A percentile compares a stretch with the other conserved stretches of the same genome.
These are phyloP conservation scores for Trichoderma brevicompactum DNA, from an alignment of 2,329 filamentous ascomycete genomes.

Conservation along the genomic window DNA sequence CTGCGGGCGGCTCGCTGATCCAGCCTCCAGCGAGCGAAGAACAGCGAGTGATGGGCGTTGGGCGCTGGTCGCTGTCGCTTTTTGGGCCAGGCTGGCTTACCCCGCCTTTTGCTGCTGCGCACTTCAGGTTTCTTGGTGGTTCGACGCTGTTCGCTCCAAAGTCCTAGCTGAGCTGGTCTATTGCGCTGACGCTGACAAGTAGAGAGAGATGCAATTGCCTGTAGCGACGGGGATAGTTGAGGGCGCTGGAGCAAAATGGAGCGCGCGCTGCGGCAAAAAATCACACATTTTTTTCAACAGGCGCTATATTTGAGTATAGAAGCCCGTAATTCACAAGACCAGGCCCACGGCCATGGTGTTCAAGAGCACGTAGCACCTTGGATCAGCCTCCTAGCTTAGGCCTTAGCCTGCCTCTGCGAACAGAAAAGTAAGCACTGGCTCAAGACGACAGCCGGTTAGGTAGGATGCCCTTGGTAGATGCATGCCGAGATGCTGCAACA, in stretches of 20 bases:
- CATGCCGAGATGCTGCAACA: too few relatives aligned
- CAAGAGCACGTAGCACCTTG: background rate
- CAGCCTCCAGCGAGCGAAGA: background rate
- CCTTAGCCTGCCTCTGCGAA: too few relatives aligned
- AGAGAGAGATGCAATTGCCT: background rate
- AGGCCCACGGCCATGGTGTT: background rate
- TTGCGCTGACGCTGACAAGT: background rate
- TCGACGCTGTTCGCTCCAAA: background rate
- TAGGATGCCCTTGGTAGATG: too few relatives aligned
- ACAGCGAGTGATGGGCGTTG: background rate
- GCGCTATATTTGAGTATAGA: background rate
- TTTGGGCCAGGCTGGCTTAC: background rate
- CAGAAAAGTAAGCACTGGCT: too few relatives aligned
- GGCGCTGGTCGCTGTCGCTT: background rate
- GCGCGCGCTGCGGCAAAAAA: background rate
- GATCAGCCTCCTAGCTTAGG: too few relatives aligned
- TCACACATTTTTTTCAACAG: background rate
- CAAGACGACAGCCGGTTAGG: too few relatives aligned
- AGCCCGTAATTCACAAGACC: background rate
- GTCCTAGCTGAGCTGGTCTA: background rate
- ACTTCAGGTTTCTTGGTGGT: background rate
- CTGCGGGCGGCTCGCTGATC: background rate
- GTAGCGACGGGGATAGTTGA: background rate
- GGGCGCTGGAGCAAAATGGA: background rate
- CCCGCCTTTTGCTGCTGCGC: slow-evolving; percentile 20